Evolutionary conservation across 495 filamentous ascomycete genomes (phyloP), one percentile per base, ranked within the genome.

Genomic region (Podospora conica): DNA sequence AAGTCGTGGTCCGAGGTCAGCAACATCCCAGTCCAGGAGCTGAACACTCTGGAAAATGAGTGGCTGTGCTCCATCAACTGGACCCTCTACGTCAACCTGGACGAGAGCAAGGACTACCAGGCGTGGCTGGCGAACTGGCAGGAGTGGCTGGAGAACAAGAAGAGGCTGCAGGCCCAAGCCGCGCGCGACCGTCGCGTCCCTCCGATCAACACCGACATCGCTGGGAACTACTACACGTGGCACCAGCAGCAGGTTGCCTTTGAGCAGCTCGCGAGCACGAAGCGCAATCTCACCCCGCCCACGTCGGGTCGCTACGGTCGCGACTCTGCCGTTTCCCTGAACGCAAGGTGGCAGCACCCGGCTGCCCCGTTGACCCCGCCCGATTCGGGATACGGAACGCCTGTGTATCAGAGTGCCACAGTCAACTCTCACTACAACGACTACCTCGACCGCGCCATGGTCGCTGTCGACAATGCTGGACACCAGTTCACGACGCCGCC

Each of bases 1-100:
- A 91, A 93, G 62, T 98, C 96, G 8, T 99, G 95, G 95, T 90
- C 96, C 4, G 96, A 99, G 73, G 95, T 99, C 24, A 98, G 93
- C 78, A 91, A 90, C 64, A 97, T 99, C 66, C 77, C 89, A 22
- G 93, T 99, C 23, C 69, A 82, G 24, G 94, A 97, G 70, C 81
- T 99, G 71, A 98, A 98, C 79, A 83, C 83, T 66, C 83, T 97
- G 80, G 95, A 99, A 80, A 85, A 88, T 70, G 91, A 97, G 72
- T 99, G 95, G 95, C 83, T 99, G 25, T 81, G 83, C 55, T 89
- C 88, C 24, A 96, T 96, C 65, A 81, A 84, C 60, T 98, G 91
- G 90, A 85, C 88, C 66, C 86, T 99, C 72, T 95, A 97, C 74
- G 88, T 94, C 70, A 91, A 96, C 69, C 89, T 92, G 40, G 85